phyloP scores from a whole-genome alignment of 2,329 filamentous ascomycete species.

The Pseudocercospora eumusae region DNA sequence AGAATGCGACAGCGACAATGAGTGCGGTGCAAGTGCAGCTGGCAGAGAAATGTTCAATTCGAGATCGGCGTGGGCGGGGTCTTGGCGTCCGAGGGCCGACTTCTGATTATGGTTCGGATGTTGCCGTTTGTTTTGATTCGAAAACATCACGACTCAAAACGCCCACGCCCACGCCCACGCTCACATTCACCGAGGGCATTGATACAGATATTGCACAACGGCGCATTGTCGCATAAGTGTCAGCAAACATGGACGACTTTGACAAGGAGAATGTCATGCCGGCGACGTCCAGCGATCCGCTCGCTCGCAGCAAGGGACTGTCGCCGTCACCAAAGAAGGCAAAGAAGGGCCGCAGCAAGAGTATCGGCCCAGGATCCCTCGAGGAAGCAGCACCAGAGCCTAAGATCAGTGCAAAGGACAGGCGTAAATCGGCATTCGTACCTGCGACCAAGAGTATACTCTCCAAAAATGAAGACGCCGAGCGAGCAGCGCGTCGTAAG shows the following conservation, averaged over 20 bases:
- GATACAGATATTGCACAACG: neutral
- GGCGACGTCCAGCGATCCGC: conserved; percentile 36
- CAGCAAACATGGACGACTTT: conserved; percentile 13
- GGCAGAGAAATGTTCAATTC: neutral
- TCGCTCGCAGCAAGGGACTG: conserved; percentile 25
- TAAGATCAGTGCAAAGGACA: conserved; percentile 36
- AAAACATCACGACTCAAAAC: conserved; percentile 3
- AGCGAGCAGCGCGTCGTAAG: conserved; percentile 78
- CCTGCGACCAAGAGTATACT: conserved; percentile 56
- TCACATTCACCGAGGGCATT: conserved; percentile 4
- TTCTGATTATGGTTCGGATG: neutral
- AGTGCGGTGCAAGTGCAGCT: neutral
- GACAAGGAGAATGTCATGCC: conserved; percentile 43
- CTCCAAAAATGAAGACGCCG: conserved; percentile 57
- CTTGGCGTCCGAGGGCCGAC: neutral
- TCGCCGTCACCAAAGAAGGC: conserved; percentile 38
- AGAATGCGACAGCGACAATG: conserved; percentile 15
- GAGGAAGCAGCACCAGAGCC: conserved; percentile 64
- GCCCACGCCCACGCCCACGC: neutral
- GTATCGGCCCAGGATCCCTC: conserved; percentile 86
- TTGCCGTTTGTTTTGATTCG: conserved; percentile 9
- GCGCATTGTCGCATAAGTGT: conserved; percentile 7
- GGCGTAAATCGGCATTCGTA: conserved; percentile 49
- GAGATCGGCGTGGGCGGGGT: conserved; percentile 4
- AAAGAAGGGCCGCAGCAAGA: conserved; percentile 86